Evolutionary conservation across 2,329 filamentous ascomycete genomes (phyloP), one percentile per base, ranked within the genome.

Genomic region (Penicillium rolfsii): DNA sequence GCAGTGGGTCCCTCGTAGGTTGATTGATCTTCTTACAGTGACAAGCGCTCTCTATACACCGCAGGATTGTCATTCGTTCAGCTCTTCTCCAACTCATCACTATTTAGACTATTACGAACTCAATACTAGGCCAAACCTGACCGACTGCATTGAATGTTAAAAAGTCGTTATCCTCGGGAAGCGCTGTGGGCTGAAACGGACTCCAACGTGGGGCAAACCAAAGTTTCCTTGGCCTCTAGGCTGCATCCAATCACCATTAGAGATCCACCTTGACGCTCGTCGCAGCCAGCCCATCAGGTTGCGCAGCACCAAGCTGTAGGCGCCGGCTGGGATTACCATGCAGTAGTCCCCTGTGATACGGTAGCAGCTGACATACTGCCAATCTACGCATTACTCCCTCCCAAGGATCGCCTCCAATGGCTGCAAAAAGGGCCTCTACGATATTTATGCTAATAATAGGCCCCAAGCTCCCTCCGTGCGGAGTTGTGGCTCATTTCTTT

Each of bases 291-390:
- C 63, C 61, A 62, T 65, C 57, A 65, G 6, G 54, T 65, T 41
- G 50, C 45, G 14, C 46, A 43, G 38, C 22, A 52, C 41, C 55
- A 5, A 54, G 53, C 24, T 62, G 14, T 62, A 67, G 56, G 65
- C 65, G 65, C 64, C 59, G 36, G 54, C 49, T 61, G 63, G 60
- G 63, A 63, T 65, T 30, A 58, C 43, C 54, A 41, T 61, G 63
- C 65, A 67, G 65, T 67, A 67, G 63, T 61, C 52, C 1, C 45
- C 1, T 67, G 65, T 67, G 65, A 65, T 62, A 57, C 30, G 52
- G 43, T 5, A 43, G 24, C 36, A 49, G 55, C 19, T 58, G 38
- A 53, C 24, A 16, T 8, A 38, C 30, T 52, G 38, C 58, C 40
- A 57, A 60, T 45, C 30, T 5, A 33, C 6, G 30, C 30, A 33